These are phyloP conservation scores for Debaryomyces robertsiae DNA, from an alignment of 1,139 yeast species.

Conservation along the genomic window DNA sequence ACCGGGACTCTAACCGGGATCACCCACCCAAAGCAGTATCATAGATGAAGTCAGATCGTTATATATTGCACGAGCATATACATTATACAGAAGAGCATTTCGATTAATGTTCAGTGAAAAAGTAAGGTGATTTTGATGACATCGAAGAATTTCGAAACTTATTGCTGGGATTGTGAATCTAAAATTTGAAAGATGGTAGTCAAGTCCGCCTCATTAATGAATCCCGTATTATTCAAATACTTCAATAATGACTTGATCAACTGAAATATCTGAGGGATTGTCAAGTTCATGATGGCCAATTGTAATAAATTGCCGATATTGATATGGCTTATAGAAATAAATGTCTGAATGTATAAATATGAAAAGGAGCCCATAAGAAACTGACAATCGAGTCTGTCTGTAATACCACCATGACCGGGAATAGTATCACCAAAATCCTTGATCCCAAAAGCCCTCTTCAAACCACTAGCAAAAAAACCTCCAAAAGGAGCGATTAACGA, in stretches of 20 bases:
- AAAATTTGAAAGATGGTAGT: slow-evolving; percentile 30
- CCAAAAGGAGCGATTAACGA: slow-evolving; percentile 98
- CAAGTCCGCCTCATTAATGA: slow-evolving; percentile 39
- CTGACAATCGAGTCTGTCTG: slow-evolving; percentile 98
- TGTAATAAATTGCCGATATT: slow-evolving; percentile 76
- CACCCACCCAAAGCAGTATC: too few relatives aligned
- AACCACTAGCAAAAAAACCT: slow-evolving; percentile 96
- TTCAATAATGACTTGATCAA: slow-evolving; percentile 63
- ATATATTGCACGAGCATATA: neutral
- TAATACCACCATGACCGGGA: slow-evolving; percentile 95
- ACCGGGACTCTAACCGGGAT: too few relatives aligned
- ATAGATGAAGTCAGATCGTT: neutral
- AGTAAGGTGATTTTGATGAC: too few relatives aligned
- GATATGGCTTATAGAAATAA: slow-evolving; percentile 72
- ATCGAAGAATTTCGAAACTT: too few relatives aligned
- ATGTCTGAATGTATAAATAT: slow-evolving; percentile 89
- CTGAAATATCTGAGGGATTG: slow-evolving; percentile 64
- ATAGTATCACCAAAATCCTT: slow-evolving; percentile 42
- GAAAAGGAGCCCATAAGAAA: slow-evolving; percentile 96
- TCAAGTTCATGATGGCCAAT: slow-evolving; percentile 70
- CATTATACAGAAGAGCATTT: neutral
- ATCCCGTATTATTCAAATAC: slow-evolving; percentile 61
- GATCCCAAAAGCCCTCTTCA: slow-evolving; percentile 95
- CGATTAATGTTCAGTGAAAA: too few relatives aligned
- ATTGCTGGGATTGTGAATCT: slow-evolving; percentile 15